A percentile compares a stretch with the other conserved stretches of the same genome.
phyloP scores from a whole-genome alignment of 352 stramenopile genomes.

The Pythium phragmiticola region DNA sequence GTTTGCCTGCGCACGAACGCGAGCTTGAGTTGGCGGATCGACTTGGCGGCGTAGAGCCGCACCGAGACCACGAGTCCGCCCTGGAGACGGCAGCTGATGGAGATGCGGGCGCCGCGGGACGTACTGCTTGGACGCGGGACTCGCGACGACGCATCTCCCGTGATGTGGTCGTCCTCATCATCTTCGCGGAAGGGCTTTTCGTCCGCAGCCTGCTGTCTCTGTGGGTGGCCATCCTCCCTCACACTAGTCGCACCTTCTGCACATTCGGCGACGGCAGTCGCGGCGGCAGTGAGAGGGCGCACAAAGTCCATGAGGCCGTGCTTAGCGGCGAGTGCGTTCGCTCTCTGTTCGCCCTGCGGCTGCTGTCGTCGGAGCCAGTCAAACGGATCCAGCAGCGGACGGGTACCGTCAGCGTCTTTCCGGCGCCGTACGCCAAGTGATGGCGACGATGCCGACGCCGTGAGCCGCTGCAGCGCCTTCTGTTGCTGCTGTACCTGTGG shows the following conservation, averaged over 20 bases:
- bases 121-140: no score
- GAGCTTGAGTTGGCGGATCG: constrained; percentile 55
- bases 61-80: constrained; percentile 49
- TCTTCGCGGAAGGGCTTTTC: not conserved
- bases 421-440: constrained; percentile 8
- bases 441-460: constrained; percentile 21
- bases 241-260: not conserved
- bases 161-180: not conserved
- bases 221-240: not conserved
- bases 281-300: constrained; percentile 15
- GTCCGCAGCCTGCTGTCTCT: not conserved
- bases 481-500: constrained; percentile 3
- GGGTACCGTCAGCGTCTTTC: not conserved
- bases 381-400: constrained; percentile 40
- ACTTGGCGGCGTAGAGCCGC: constrained; percentile 41
- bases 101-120: constrained; percentile 20
- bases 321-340: constrained; percentile 44
- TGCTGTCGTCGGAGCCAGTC: constrained; percentile 51
- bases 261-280: not conserved
- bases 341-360: constrained; percentile 52
- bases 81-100: constrained; percentile 52
- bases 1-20: constrained; percentile 40
- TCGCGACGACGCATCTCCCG: not conserved
- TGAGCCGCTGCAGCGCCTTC: constrained; percentile 1
- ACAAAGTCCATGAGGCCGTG: constrained; percentile 43